Conservation (phyloP, 441 rosid species). For the Pelargonium citronellum region DNA sequence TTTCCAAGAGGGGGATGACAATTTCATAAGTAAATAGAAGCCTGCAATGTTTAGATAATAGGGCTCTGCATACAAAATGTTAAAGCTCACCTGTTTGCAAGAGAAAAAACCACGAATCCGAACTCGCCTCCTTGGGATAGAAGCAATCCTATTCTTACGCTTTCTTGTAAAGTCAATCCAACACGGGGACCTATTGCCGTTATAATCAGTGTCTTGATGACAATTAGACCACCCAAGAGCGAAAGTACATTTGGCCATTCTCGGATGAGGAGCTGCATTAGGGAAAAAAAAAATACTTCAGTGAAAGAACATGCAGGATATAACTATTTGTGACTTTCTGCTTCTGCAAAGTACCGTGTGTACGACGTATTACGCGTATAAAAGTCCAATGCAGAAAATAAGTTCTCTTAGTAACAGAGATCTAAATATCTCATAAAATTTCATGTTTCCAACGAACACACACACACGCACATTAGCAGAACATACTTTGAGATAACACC, state of each 20-base stretch:
- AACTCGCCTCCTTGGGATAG: slow-evolving; percentile 98
- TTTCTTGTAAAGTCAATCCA: slow-evolving; percentile 82
- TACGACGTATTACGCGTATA: background rate
- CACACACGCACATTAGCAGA: background rate
- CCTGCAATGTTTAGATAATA: slow-evolving; percentile 12
- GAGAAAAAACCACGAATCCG: slow-evolving; percentile 88
- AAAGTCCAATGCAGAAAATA: slow-evolving; percentile 1
- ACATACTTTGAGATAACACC: background rate
- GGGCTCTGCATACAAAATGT: slow-evolving; percentile 14
- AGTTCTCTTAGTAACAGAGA: background rate
- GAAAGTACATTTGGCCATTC: slow-evolving; percentile 96
- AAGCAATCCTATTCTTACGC: slow-evolving; percentile 82
- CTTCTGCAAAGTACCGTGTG: background rate
- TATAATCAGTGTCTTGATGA: slow-evolving; percentile 82
- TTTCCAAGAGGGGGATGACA: slow-evolving; percentile 14
- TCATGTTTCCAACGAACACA: background rate
- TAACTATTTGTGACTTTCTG: slow-evolving; percentile 4
- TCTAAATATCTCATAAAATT: background rate
- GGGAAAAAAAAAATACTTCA: slow-evolving; percentile 16
- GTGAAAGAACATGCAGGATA: slow-evolving; percentile 16
- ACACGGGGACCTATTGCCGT: slow-evolving; percentile 89
- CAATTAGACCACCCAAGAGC: slow-evolving; percentile 81
- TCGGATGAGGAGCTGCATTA: slow-evolving; percentile 67
- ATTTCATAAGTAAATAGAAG: slow-evolving; percentile 23
- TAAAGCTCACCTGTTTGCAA: slow-evolving; percentile 71